Evolutionary conservation across 1,139 yeast species (phyloP).

Genomic region (Scheffersomyces parashehatae): DNA sequence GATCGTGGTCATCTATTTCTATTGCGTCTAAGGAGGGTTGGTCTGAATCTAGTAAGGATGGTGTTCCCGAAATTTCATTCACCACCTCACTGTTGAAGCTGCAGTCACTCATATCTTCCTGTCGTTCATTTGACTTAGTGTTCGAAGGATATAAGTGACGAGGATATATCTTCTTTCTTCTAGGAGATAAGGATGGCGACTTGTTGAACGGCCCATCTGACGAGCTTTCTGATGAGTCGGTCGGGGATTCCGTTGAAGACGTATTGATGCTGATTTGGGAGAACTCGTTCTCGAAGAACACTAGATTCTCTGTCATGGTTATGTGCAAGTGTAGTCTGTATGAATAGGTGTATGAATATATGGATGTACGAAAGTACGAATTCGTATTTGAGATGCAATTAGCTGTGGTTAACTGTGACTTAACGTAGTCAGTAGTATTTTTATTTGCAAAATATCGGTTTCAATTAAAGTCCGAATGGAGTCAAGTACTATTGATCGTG

Average conservation of each 20-base stretch:
- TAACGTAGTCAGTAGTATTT: not conserved
- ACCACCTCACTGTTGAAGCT: no score
- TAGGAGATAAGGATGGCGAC: constrained; percentile 1
- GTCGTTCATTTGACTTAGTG: not conserved
- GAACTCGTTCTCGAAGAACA: constrained; percentile 26
- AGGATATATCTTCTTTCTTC: constrained; percentile 24
- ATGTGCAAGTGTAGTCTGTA: not conserved
- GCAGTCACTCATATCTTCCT: no score
- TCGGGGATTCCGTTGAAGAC: constrained; percentile 12
- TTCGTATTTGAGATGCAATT: not conserved
- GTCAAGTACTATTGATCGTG: no score
- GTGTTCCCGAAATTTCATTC: no score
- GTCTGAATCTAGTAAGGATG: no score
- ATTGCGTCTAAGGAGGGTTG: no score
- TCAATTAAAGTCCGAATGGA: no score
- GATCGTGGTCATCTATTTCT: not conserved
- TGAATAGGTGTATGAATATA: not conserved
- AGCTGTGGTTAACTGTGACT: not conserved
- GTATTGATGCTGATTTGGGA: constrained; percentile 25
- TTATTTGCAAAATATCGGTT: no score
- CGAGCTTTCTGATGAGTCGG: constrained; percentile 4
- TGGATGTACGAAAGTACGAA: not conserved
- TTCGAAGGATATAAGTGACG: constrained; percentile 19
- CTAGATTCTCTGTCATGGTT: constrained; percentile 3
- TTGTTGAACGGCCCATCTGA: constrained; percentile 1